phyloP scores from a whole-genome alignment of 2,329 filamentous ascomycete species.

The Colletotrichum sp. region DNA sequence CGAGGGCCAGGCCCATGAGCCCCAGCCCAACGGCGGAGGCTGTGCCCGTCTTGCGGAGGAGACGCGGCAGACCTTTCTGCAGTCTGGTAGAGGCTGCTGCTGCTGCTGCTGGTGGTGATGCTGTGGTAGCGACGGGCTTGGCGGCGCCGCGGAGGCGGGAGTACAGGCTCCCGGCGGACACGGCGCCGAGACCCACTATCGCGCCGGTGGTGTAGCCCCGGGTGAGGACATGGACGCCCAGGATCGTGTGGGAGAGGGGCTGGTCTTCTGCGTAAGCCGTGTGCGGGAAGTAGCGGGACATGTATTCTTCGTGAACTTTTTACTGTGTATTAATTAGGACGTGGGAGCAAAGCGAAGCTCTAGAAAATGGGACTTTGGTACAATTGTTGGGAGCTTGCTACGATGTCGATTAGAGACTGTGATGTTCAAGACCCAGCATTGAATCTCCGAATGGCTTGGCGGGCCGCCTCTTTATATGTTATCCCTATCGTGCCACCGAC shows the following conservation, averaged over 20 bases:
- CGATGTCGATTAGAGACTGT: background rate
- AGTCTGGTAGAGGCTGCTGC: background rate
- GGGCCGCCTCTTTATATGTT: background rate
- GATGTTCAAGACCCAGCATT: background rate
- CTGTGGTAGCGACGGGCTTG: background rate
- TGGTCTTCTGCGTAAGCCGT: slow-evolving; percentile 68
- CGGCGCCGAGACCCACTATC: slow-evolving; percentile 48
- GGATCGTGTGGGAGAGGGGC: slow-evolving; percentile 55
- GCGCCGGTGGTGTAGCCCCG: slow-evolving; percentile 59
- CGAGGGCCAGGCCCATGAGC: slow-evolving; percentile 47
- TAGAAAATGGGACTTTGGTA: background rate
- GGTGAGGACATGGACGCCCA: slow-evolving; percentile 63
- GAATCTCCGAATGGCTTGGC: background rate
- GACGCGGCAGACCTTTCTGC: slow-evolving; percentile 27
- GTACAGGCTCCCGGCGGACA: slow-evolving; percentile 35
- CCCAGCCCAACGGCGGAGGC: slow-evolving; percentile 50
- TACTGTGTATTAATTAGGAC: background rate
- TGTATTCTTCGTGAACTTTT: slow-evolving; percentile 24
- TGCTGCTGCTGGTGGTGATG: background rate
- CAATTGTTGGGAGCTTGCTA: background rate
- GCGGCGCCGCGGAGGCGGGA: slow-evolving; percentile 25
- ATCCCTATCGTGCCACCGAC: slow-evolving; percentile 5
- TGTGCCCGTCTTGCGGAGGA: slow-evolving; percentile 51
- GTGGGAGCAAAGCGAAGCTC: background rate
- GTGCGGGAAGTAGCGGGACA: slow-evolving; percentile 63